These are phyloP conservation scores for Cryptococcus wingfieldii DNA, from an alignment of 1,284 basidiomycete genomes.

Conservation along the genomic window DNA sequence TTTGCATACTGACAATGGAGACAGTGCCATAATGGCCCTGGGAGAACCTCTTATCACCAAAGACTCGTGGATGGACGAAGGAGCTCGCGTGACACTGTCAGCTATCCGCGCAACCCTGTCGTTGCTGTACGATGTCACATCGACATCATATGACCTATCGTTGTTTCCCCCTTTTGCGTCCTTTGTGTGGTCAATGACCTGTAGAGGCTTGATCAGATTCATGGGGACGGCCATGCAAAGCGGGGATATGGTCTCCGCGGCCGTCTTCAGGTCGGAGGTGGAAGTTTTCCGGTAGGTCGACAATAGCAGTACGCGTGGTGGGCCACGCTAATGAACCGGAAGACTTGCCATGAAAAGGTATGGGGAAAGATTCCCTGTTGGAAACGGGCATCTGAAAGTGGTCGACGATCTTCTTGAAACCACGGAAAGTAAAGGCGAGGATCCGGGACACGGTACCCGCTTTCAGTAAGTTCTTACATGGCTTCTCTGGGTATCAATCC, in stretches of 20 bases:
- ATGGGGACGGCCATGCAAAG: constrained; percentile 26
- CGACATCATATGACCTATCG: constrained; percentile 41
- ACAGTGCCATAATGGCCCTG: constrained; percentile 26
- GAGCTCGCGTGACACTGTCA: constrained; percentile 33
- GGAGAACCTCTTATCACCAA: constrained; percentile 38
- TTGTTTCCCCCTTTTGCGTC: constrained; percentile 25
- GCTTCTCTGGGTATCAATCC: background rate
- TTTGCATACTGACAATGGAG: background rate
- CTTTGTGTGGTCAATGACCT: constrained; percentile 27
- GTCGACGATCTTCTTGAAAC: constrained; percentile 23
- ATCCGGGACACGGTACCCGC: background rate
- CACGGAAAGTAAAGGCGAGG: background rate
- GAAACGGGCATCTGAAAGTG: constrained; percentile 26
- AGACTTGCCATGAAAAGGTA: constrained; percentile 26
- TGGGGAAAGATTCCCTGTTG: constrained; percentile 32
- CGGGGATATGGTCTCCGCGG: constrained; percentile 26
- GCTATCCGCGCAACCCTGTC: constrained; percentile 42
- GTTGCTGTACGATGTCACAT: constrained; percentile 38
- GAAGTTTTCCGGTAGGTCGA: constrained; percentile 33
- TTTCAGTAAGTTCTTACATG: constrained; percentile 4
- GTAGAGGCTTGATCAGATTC: constrained; percentile 32
- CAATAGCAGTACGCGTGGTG: background rate
- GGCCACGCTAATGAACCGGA: background rate
- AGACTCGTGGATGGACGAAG: constrained; percentile 35
- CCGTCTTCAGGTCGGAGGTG: constrained; percentile 37